Evolutionary conservation across 75 land plant species (phyloP).

Genomic region (Cryptomeria japonica): DNA sequence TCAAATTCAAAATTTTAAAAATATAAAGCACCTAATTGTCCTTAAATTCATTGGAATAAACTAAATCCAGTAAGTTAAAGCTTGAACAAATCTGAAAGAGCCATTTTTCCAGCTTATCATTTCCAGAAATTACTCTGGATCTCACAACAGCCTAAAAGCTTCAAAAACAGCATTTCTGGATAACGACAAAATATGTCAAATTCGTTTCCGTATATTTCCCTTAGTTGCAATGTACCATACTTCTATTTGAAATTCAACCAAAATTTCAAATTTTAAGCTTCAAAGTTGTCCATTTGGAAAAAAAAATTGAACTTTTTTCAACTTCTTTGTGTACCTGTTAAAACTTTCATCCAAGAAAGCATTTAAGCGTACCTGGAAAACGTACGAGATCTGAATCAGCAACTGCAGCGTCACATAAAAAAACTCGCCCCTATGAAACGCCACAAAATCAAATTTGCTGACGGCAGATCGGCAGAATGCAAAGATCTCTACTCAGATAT

Average conservation of each 20-base stretch:
- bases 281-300: not conserved
- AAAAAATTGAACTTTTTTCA: not conserved
- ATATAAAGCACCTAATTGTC: not conserved
- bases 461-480: not conserved
- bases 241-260: not conserved
- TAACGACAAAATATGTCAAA: not conserved
- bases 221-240: not conserved
- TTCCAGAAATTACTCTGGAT: not conserved
- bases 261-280: not conserved
- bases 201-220: not conserved
- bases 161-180: not conserved
- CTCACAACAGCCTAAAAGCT: not conserved
- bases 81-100: not conserved
- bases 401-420: not conserved
- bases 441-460: not conserved
- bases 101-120: not conserved
- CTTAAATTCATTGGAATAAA: not conserved
- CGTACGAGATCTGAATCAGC: conserved; percentile 5
- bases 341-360: not conserved
- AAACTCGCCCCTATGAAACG: not conserved
- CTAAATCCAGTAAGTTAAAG: not conserved
- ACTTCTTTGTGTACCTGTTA: not conserved
- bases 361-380: conserved; percentile 4
- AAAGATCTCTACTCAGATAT: not conserved
- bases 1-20: not conserved